Evolutionary conservation across 2,329 filamentous ascomycete species (phyloP).

Genomic region (Neofusicoccum ribis): DNA sequence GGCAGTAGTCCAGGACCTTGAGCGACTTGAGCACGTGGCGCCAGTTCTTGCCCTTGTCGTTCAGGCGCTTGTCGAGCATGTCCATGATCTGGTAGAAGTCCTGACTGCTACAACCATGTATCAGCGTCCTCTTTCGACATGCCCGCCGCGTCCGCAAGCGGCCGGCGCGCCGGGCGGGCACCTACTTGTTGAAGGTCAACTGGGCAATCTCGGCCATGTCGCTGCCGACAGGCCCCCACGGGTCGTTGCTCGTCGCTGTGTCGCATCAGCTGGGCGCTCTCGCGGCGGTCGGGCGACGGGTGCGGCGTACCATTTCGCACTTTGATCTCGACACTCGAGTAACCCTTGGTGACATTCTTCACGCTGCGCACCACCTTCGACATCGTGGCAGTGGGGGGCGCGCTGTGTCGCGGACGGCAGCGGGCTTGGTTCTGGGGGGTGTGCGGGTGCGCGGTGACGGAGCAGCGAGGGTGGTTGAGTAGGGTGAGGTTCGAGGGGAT

Average conservation of each 20-base stretch:
- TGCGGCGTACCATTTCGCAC: slow-evolving; percentile 53
- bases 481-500: slow-evolving; percentile 22
- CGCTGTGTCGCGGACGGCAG: slow-evolving; percentile 7
- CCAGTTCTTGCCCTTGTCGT: slow-evolving; percentile 99
- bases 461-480: slow-evolving; percentile 9
- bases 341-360: slow-evolving; percentile 99
- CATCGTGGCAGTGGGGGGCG: slow-evolving; percentile 57
- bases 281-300: not conserved
- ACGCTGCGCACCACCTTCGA: slow-evolving; percentile 96
- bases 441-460: not conserved
- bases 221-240: slow-evolving; percentile 95
- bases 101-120: slow-evolving; percentile 64
- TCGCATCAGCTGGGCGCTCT: slow-evolving; percentile 26
- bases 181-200: slow-evolving; percentile 96
- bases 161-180: slow-evolving; percentile 22
- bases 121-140: slow-evolving; percentile 28
- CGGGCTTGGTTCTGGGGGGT: not conserved
- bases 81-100: slow-evolving; percentile 99
- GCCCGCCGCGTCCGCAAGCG: slow-evolving; percentile 3
- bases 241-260: slow-evolving; percentile 94
- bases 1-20: slow-evolving; percentile 95
- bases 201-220: slow-evolving; percentile 99
- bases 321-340: slow-evolving; percentile 94
- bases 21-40: slow-evolving; percentile 95
- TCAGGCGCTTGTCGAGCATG: slow-evolving; percentile 97